phyloP scores from a whole-genome alignment of 768 basidiomycete species.

The Russula lepida region DNA sequence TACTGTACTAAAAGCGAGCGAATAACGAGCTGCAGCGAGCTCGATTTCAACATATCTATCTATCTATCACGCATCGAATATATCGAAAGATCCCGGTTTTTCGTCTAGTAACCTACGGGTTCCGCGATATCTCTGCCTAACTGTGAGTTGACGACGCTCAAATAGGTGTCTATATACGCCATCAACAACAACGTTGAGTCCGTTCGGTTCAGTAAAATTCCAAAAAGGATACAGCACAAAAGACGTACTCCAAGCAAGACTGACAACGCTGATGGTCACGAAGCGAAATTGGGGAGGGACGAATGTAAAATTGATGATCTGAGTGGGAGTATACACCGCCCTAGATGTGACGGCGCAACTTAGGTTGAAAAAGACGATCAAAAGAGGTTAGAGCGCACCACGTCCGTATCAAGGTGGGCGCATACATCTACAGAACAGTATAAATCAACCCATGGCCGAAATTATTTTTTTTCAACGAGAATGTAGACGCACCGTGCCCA shows the following conservation, averaged over 20 bases:
- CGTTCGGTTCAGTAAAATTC: neutral
- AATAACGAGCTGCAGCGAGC: no score
- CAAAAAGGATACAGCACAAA: neutral
- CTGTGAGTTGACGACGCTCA: slow-evolving; percentile 8
- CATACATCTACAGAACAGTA: slow-evolving; percentile 44
- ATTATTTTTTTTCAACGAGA: neutral
- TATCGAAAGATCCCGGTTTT: neutral
- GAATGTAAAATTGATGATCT: slow-evolving; percentile 69
- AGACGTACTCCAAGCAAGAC: slow-evolving; percentile 73
- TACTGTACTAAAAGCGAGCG: no score
- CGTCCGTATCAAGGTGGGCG: slow-evolving; percentile 65
- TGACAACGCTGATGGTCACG: slow-evolving; percentile 64
- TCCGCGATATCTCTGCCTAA: neutral
- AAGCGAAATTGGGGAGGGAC: slow-evolving; percentile 74
- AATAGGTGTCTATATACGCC: slow-evolving; percentile 15
- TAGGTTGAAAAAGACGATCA: neutral
- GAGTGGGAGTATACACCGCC: slow-evolving; percentile 69
- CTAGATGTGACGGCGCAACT: slow-evolving; percentile 22
- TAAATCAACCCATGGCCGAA: neutral
- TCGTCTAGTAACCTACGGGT: neutral
- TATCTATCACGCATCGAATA: no score
- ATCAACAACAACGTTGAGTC: neutral
- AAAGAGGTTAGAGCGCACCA: slow-evolving; percentile 40
- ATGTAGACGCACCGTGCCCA: slow-evolving; percentile 29
- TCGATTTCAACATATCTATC: no score